Evolutionary conservation across 2,329 filamentous ascomycete species (phyloP), one percentile per base, ranked within the genome.

Genomic region (Tolypocladium tropicale): DNA sequence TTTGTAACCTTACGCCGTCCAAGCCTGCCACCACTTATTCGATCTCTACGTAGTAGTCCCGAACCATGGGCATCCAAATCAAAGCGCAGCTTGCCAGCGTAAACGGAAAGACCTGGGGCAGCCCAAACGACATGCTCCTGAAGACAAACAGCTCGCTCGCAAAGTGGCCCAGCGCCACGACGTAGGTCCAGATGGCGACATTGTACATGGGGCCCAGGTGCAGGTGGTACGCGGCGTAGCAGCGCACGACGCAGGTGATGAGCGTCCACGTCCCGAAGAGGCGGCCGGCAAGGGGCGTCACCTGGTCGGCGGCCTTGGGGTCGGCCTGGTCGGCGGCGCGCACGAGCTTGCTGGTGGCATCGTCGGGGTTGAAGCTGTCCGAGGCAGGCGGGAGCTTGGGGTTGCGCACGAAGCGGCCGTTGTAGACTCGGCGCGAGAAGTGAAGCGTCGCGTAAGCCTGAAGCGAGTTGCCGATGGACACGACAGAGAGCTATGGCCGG

Each of bases 261-360:
- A 93, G 79, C 0, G 92, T 95, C 86, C 91, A 96, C 33, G 89
- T 94, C 55, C 88, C 91, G 70, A 95, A 95, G 23, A 90, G 84
- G 60, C 90, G 85, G 30, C 85, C 85, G 12, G 85, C 86, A 33
- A 96, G 82, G 6, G 87, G 83, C 6, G 89, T 92, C 56, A 90
- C 82, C 70, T 84, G 81, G 65, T 84, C 81, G 56, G 72, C 65
- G 49, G 72, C 77, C 64, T 75, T 76, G 56, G 74, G 69, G 53
- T 75, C 74, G 55, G 76, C 71, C 70, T 79, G 57, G 21, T 30
- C n/a, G 18, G 58, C 14, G 30, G 72, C 70, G 46, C 74, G 63
- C 34, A 80, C 64, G 56, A 82, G 72, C 66, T 83, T 83, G 62
- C 77, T 69, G 32, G 75, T 71, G 61, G 77, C 74, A 65, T 83